Conservation (phyloP, 1,284 basidiomycete species). For the Microstroma glucosiphilum region DNA sequence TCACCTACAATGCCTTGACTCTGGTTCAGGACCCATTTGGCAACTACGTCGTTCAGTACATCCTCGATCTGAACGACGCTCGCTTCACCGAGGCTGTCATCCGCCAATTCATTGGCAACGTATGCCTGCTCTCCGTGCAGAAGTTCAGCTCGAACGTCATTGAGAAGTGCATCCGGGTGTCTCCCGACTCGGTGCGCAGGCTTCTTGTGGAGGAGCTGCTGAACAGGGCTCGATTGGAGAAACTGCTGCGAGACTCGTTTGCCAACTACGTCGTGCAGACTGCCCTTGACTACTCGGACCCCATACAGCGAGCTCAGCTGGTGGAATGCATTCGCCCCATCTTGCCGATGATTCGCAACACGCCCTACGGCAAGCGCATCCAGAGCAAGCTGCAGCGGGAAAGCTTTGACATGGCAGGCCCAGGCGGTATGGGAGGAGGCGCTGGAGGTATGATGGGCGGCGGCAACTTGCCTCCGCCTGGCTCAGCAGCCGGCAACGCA, state of each 20-base stretch:
- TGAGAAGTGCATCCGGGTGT: conserved; percentile 96
- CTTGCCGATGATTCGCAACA: conserved; percentile 48
- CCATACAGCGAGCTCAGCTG: conserved; percentile 42
- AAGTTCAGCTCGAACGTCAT: conserved; percentile 96
- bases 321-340: conserved; percentile 50
- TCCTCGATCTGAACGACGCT: conserved; percentile 94
- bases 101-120: conserved; percentile 93
- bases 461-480: background rate
- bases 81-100: conserved; percentile 96
- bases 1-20: conserved; percentile 94
- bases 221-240: conserved; percentile 88
- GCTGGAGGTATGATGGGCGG: background rate
- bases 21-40: conserved; percentile 98
- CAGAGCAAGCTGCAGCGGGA: conserved; percentile 50
- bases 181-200: conserved; percentile 87
- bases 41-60: conserved; percentile 94
- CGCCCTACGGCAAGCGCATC: conserved; percentile 50
- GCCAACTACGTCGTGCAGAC: conserved; percentile 51
- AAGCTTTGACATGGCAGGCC: conserved; percentile 30
- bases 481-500: conserved; percentile 1
- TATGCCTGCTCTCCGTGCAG: conserved; percentile 93
- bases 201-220: conserved; percentile 91
- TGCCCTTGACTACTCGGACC: conserved; percentile 48
- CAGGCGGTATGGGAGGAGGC: background rate
- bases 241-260: conserved; percentile 70